phyloP scores from a whole-genome alignment of 768 basidiomycete genomes.

The Wakefieldia striispora region DNA sequence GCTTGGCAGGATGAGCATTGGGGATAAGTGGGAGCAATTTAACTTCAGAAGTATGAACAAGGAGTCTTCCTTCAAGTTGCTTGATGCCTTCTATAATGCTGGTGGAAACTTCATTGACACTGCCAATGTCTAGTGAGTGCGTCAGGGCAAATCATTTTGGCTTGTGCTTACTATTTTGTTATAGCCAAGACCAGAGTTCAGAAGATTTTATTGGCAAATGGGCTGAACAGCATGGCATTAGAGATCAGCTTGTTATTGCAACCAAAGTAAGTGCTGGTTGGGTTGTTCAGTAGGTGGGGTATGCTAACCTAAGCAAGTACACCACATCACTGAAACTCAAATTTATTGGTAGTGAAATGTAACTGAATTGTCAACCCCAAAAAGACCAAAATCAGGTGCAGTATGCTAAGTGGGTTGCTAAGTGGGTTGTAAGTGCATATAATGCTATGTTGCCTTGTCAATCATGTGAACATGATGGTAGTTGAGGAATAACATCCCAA shows the following conservation, averaged over 20 bases:
- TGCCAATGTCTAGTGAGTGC: slow-evolving; percentile 41
- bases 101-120: slow-evolving; percentile 8
- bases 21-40: not conserved
- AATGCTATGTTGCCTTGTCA: not conserved
- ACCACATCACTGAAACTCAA: slow-evolving; percentile 1
- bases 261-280: slow-evolving; percentile 30
- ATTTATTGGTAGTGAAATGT: not conserved
- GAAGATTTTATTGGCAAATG: slow-evolving; percentile 47
- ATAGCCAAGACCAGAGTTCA: slow-evolving; percentile 36
- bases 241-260: slow-evolving; percentile 43
- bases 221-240: slow-evolving; percentile 37
- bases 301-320: slow-evolving; percentile 5
- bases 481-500: too few species aligned
- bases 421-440: not conserved
- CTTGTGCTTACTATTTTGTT: not conserved
- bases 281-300: not conserved
- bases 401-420: not conserved
- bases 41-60: slow-evolving; percentile 42
- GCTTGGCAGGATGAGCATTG: not conserved
- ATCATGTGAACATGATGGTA: too few species aligned
- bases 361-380: not conserved
- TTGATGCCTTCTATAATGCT: too few species aligned
- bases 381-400: not conserved
- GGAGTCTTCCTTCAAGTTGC: slow-evolving; percentile 26
- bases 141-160: not conserved